Evolutionary conservation across 495 filamentous ascomycete genomes (phyloP), one percentile per base, ranked within the genome.

Genomic region (Chlorociboria aeruginascens): DNA sequence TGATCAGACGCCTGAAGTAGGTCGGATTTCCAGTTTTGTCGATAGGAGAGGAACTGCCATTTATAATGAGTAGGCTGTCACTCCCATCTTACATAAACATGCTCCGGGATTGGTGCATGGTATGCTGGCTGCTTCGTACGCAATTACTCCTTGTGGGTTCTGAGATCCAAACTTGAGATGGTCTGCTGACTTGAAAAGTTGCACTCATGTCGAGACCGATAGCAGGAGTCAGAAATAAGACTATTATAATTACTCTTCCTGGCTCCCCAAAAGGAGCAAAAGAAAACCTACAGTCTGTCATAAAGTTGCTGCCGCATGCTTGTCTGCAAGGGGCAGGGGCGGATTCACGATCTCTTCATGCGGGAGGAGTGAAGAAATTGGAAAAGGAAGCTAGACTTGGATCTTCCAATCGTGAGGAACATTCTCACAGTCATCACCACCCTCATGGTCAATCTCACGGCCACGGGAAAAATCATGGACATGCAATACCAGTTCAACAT

Each of bases 131-230:
- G 73, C 87, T 35, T 96, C 93, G 4, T 62, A 94, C 30, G 69
- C 76, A 32, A 78, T 95, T 49, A 99, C 92, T 6, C 88, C 89
- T 40, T 99, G 87, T 93, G 67, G 69, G 83, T 69, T 49, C 36
- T 41, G 30, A 33, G 14, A 16, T 36, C 43, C 14, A 25, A 40
- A 32, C 17, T 28, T 39, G 49, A 36, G 37, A 13, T 25, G 9
- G 13, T 35, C 34, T 46, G 39, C 52, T 55, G 30, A 55, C 29
- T 1, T 35, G 20, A 20, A 8, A 52, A 95, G 87, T 97, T 67
- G 93, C 90, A n/a, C 79, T 95, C 68, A 97, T 97, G 92, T 83
- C 92, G 46, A 77, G 92, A 46, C 89, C 92, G 11, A 85, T 95
- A 43, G 93, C 93, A 41, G 92, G 92, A 8, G 82, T 93, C 9